Conservation (phyloP, 129 eudicot genomes). For the Smallanthus sonchifolius region DNA sequence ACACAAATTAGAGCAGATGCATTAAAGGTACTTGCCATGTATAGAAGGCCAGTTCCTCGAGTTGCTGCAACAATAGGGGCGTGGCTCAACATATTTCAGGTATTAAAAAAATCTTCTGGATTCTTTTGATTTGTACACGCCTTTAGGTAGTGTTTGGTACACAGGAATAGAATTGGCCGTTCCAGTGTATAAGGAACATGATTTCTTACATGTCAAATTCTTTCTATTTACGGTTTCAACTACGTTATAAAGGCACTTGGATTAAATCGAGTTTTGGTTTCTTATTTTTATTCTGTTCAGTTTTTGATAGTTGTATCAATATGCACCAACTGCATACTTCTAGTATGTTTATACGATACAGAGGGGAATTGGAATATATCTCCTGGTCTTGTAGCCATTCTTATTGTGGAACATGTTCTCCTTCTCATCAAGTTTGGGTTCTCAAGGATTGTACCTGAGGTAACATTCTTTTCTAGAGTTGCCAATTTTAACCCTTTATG, state of each 20-base stretch:
- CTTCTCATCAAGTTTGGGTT: conserved; percentile 80
- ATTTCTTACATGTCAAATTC: background rate
- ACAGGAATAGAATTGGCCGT: background rate
- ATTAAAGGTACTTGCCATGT: conserved; percentile 72
- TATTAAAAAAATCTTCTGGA: background rate
- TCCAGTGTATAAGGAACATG: no score
- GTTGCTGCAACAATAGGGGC: conserved; percentile 86
- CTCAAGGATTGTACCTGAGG: conserved; percentile 88
- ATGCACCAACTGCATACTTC: conserved; percentile 79
- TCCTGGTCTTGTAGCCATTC: conserved; percentile 86
- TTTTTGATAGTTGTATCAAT: conserved; percentile 84
- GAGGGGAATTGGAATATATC: conserved; percentile 82
- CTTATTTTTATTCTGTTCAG: conserved; percentile 40
- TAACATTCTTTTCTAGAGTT: background rate
- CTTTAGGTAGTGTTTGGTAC: background rate
- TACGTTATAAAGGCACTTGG: background rate
- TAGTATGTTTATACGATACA: conserved; percentile 72
- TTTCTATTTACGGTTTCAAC: background rate
- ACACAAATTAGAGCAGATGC: conserved; percentile 92
- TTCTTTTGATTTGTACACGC: background rate
- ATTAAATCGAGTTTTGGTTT: background rate
- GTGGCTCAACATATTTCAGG: conserved; percentile 94
- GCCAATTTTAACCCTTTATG: no score
- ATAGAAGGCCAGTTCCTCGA: conserved; percentile 78
- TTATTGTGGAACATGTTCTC: conserved; percentile 67